A percentile compares a stretch with the other conserved stretches of the same genome.
Evolutionary conservation across 805 yeast species (phyloP).

Genomic region (Lipomyces sp.): DNA sequence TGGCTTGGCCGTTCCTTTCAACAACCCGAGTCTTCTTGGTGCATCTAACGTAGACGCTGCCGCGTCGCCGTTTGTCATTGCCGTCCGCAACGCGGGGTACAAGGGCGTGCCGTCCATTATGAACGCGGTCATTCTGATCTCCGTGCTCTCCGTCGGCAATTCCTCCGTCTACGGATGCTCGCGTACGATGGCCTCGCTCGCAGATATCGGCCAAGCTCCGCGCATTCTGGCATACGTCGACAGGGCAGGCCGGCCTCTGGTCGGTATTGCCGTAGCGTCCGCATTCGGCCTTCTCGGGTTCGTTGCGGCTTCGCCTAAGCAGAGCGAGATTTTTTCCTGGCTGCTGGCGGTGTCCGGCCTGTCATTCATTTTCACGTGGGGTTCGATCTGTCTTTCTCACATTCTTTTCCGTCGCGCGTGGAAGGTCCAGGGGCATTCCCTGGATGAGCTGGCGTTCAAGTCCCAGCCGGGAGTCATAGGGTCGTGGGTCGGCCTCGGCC

Average conservation of each 20-base stretch:
- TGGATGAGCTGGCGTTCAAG: constrained; percentile 63
- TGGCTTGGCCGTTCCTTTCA: constrained; percentile 70
- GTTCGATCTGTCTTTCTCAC: constrained; percentile 64
- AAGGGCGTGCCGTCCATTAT: constrained; percentile 65
- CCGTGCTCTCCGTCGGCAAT: constrained; percentile 73
- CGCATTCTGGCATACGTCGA: constrained; percentile 63
- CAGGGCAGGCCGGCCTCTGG: constrained; percentile 72
- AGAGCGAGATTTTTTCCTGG: constrained; percentile 62
- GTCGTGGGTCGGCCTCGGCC: constrained; percentile 55
- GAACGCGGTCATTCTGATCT: constrained; percentile 66
- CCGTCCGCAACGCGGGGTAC: constrained; percentile 64
- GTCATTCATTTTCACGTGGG: constrained; percentile 79
- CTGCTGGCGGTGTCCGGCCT: constrained; percentile 72
- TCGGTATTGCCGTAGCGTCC: constrained; percentile 52
- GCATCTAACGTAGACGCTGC: constrained; percentile 53
- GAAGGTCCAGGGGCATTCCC: constrained; percentile 58
- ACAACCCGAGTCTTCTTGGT: constrained; percentile 46
- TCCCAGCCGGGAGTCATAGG: constrained; percentile 70
- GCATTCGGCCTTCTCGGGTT: constrained; percentile 57
- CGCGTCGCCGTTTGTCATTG: constrained; percentile 73
- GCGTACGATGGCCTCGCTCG: constrained; percentile 64
- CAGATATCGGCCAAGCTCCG: constrained; percentile 65
- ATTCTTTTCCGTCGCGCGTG: constrained; percentile 65
- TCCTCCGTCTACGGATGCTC: constrained; percentile 69
- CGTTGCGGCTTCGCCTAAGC: constrained; percentile 57